phyloP scores from a whole-genome alignment of 331 rosid genomes.

The Cydonia oblonga region DNA sequence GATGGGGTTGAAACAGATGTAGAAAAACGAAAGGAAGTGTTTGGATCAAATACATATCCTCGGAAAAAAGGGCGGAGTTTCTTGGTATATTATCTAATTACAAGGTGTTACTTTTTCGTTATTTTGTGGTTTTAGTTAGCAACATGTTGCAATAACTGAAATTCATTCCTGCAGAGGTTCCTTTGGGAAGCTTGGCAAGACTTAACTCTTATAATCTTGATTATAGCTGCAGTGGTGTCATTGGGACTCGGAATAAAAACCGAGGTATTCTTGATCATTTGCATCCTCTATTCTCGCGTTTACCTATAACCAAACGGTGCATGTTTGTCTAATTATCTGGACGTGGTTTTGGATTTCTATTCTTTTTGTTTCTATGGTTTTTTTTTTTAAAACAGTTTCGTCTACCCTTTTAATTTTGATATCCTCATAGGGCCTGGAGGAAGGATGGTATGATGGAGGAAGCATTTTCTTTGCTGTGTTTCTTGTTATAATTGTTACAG shows the following conservation, averaged over 20 bases:
- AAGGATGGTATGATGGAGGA: conserved; percentile 99
- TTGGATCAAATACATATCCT: conserved; percentile 94
- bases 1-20: conserved; percentile 55
- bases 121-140: background rate
- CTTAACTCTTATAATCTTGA: conserved; percentile 82
- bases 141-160: conserved; percentile 1
- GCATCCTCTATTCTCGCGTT: background rate
- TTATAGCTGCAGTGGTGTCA: conserved; percentile 85
- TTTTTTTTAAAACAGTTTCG: background rate
- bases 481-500: conserved; percentile 86
- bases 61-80: conserved; percentile 87
- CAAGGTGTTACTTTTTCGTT: background rate
- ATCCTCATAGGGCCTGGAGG: conserved; percentile 48
- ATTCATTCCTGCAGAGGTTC: conserved; percentile 48
- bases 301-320: background rate
- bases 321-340: background rate
- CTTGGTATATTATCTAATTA: conserved; percentile 39
- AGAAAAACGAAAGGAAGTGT: conserved; percentile 47
- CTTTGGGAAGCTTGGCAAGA: conserved; percentile 99
- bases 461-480: conserved; percentile 85
- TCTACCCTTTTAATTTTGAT: background rate
- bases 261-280: conserved; percentile 41
- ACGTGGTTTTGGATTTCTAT: too few species aligned
- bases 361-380: background rate
- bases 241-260: conserved; percentile 84